Evolutionary conservation across 768 basidiomycete species (phyloP).

Genomic region (Porphyrellus cyaneotinctus): DNA sequence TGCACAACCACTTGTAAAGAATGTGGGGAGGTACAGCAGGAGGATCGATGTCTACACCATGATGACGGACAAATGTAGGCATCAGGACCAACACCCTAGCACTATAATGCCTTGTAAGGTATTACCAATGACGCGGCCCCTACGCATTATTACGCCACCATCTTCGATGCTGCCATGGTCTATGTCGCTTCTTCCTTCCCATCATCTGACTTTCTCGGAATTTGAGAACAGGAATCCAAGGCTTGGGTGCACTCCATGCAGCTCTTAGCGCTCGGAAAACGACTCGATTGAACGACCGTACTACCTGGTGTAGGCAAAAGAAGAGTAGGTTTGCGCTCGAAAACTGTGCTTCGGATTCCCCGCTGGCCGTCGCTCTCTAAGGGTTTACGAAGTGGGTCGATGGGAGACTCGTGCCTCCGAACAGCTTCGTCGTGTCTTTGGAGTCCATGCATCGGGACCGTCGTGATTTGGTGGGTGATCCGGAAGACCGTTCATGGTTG

Average conservation of each 20-base stretch:
- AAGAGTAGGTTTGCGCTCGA: slow-evolving; percentile 14
- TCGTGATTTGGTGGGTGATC: background rate
- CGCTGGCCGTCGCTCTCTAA: slow-evolving; percentile 32
- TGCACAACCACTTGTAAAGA: too few species aligned
- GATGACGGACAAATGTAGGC: too few species aligned
- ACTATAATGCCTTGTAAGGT: too few species aligned
- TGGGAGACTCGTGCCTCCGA: slow-evolving; percentile 23
- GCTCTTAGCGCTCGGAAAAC: slow-evolving; percentile 43
- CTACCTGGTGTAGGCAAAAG: slow-evolving; percentile 59
- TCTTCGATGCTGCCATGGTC: slow-evolving; percentile 22
- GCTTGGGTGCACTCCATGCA: slow-evolving; percentile 53
- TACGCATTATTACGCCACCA: too few species aligned
- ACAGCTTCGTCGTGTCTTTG: slow-evolving; percentile 38
- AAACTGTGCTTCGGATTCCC: background rate
- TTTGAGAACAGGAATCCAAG: slow-evolving; percentile 58
- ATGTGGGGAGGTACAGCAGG: too few species aligned
- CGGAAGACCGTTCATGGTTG: slow-evolving; percentile 1
- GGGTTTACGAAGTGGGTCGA: slow-evolving; percentile 39
- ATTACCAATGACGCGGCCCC: too few species aligned
- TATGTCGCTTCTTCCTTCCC: slow-evolving; percentile 48
- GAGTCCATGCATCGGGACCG: slow-evolving; percentile 17
- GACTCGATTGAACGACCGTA: slow-evolving; percentile 53
- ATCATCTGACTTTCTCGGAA: too few species aligned
- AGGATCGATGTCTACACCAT: too few species aligned
- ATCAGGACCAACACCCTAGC: too few species aligned